Base-by-base conservation (phyloP, 805 yeast genomes). In the Candida andamanensis region DNA sequence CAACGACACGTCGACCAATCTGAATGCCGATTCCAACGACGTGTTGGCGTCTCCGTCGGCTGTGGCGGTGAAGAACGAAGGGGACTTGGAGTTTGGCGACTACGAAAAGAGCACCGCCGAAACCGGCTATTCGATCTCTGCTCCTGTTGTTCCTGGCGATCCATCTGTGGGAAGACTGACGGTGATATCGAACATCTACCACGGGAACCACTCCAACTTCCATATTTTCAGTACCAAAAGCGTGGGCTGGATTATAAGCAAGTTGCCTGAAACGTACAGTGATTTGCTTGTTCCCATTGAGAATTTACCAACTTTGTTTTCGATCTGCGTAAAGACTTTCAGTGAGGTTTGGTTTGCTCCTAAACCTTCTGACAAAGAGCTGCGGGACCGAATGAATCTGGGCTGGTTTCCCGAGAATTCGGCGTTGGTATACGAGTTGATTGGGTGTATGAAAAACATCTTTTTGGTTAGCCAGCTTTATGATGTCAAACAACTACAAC, bases 161-260 rank as follows among this genome's bases (percentile, higher is more conserved):
- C 22, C 8, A 8, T 8, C 11, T 19, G 22, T 8, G 11, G 22
- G 11, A 19, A 11, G 11, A 11, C 8, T 8, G 8, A 19, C 8
- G 8, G 11, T 19, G 11, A 19, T 11, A 8, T 8, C 22, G 11
- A 11, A 11, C 11, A 19, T 19, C 22, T 63, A 46, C 30, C 49
- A 51, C 22, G 69, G 69, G 1, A 44, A 54, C 15, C 69, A 63
- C 33, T 58, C 66, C 13, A 49, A 55, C 18, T 38, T 59, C 40
- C 50, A 57, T 32, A 52, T 63, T 5, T 56, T 63, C 30, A 57
- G 65, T 3, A 47, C 52, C 14, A 56, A 56, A 29, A 57, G 63
- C 22, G 33, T 60, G 30, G 49, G 44, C 19, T 62, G 60, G 58
- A 54, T 64, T 22, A 47, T 44, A 17, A 37, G 32, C 5, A 45